A percentile compares a stretch with the other conserved stretches of the same genome.
These are phyloP conservation scores for Tolypocladium paradoxum DNA, from an alignment of 2,329 filamentous ascomycete genomes.

Conservation along the genomic window DNA sequence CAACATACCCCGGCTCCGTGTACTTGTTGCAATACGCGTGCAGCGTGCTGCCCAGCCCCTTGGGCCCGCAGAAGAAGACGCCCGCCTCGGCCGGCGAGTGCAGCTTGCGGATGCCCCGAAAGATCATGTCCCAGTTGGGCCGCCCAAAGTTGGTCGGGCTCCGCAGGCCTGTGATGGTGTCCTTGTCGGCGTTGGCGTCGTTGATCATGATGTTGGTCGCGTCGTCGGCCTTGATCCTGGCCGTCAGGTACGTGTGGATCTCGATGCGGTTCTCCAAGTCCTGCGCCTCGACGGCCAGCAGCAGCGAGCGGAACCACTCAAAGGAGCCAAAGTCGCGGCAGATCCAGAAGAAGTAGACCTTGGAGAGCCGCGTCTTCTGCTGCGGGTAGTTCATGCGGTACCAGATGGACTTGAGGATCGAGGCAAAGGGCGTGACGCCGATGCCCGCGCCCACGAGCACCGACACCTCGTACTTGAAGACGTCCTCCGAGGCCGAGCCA, in stretches of 20 bases:
- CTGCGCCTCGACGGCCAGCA: constrained; percentile 77
- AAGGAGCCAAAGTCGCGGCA: constrained; percentile 81
- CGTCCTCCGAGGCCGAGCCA: constrained; percentile 75
- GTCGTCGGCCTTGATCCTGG: constrained; percentile 76
- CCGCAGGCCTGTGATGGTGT: constrained; percentile 72
- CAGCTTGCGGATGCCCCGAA: constrained; percentile 71
- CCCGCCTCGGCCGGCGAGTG: constrained; percentile 62
- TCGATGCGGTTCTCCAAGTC: constrained; percentile 77
- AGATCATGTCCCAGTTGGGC: constrained; percentile 87
- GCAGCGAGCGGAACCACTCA: constrained; percentile 79
- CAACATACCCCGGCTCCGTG: constrained; percentile 62
- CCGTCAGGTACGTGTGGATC: constrained; percentile 81
- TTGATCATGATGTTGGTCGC: constrained; percentile 92
- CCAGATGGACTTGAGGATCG: constrained; percentile 85
- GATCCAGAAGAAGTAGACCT: constrained; percentile 91
- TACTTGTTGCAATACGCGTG: constrained; percentile 85
- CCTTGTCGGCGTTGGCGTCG: constrained; percentile 72
- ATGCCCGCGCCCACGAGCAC: constrained; percentile 75
- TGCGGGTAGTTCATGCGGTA: constrained; percentile 85
- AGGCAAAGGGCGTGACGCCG: constrained; percentile 77
- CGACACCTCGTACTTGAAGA: constrained; percentile 79
- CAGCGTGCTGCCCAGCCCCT: constrained; percentile 63
- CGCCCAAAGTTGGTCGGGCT: constrained; percentile 78
- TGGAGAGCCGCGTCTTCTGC: constrained; percentile 66
- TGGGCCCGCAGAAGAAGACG: constrained; percentile 80